Conservation (phyloP, 306 rosid genomes). For the Herpetospermum pedunculosum region DNA sequence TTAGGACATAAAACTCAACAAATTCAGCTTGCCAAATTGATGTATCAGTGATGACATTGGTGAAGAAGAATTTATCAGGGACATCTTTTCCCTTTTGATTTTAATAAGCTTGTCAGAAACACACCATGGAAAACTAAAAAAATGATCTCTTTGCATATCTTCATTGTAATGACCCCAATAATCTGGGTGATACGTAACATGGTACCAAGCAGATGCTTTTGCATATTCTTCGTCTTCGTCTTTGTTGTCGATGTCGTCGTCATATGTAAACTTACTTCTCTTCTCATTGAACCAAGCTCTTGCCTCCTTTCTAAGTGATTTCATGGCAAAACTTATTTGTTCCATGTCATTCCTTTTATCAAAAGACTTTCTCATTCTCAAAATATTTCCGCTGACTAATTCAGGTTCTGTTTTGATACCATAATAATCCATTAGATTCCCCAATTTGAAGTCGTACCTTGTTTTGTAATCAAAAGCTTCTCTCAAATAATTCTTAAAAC, state of each 20-base stretch:
- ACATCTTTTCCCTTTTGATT: background rate
- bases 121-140: conserved; percentile 19
- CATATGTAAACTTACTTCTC: background rate
- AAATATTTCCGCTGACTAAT: conserved; percentile 51
- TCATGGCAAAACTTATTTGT: conserved; percentile 39
- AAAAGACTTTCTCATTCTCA: conserved; percentile 47
- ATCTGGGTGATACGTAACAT: conserved; percentile 25
- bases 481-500: conserved; percentile 47
- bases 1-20: no score
- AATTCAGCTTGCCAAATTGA: background rate
- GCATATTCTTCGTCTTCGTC: background rate
- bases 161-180: conserved; percentile 27
- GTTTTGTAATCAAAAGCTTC: conserved; percentile 52
- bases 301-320: conserved; percentile 56
- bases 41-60: background rate
- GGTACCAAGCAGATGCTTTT: conserved; percentile 36
- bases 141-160: conserved; percentile 20
- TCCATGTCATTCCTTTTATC: conserved; percentile 45
- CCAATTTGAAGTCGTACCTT: conserved; percentile 53
- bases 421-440: conserved; percentile 59
- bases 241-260: no score
- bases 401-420: conserved; percentile 75
- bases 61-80: background rate
- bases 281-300: conserved; percentile 47
- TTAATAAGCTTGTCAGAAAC: conserved; percentile 13